Percentiles rank a stretch among this genome's conserved stretches.
These are phyloP conservation scores for Penicillium sclerotiorum DNA, from an alignment of 2,329 filamentous ascomycete species.

Conservation along the genomic window DNA sequence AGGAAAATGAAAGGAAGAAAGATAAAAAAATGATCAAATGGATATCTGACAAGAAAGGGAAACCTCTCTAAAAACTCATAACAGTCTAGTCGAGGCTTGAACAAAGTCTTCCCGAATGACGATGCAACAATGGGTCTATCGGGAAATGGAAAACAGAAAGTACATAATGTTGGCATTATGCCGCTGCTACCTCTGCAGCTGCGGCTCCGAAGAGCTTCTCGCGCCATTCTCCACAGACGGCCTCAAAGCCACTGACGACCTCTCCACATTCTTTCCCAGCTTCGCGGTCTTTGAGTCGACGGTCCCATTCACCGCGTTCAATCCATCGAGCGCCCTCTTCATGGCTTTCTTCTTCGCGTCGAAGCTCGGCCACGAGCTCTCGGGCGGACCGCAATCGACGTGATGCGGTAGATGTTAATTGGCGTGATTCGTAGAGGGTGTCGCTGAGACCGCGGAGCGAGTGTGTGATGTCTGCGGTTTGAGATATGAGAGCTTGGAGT, in stretches of 20 bases:
- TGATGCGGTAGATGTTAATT: conserved; percentile 80
- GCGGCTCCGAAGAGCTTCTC: conserved; percentile 65
- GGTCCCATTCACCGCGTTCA: conserved; percentile 79
- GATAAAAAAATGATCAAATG: conserved; percentile 9
- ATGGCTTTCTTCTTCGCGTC: conserved; percentile 76
- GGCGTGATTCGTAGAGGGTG: conserved; percentile 89
- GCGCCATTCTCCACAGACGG: conserved; percentile 83
- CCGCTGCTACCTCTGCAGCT: conserved; percentile 37
- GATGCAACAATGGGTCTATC: conserved; percentile 1
- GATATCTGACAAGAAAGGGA: conserved; percentile 20
- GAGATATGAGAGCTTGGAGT: conserved; percentile 67
- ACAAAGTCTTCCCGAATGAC: neutral
- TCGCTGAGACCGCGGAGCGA: conserved; percentile 86
- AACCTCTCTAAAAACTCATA: conserved; percentile 10
- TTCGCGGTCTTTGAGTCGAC: conserved; percentile 73
- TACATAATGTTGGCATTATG: conserved; percentile 19
- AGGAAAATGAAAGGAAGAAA: conserved; percentile 4
- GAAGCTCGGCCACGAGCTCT: conserved; percentile 83
- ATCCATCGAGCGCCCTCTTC: conserved; percentile 85
- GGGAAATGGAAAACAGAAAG: conserved; percentile 2
- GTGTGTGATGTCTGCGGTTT: conserved; percentile 73
- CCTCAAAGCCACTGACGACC: conserved; percentile 89
- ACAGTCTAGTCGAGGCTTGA: conserved; percentile 10
- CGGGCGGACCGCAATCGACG: conserved; percentile 78
- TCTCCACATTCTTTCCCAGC: conserved; percentile 82